phyloP scores from a whole-genome alignment of 1,284 basidiomycete species.

The Vanrija pseudolonga region DNA sequence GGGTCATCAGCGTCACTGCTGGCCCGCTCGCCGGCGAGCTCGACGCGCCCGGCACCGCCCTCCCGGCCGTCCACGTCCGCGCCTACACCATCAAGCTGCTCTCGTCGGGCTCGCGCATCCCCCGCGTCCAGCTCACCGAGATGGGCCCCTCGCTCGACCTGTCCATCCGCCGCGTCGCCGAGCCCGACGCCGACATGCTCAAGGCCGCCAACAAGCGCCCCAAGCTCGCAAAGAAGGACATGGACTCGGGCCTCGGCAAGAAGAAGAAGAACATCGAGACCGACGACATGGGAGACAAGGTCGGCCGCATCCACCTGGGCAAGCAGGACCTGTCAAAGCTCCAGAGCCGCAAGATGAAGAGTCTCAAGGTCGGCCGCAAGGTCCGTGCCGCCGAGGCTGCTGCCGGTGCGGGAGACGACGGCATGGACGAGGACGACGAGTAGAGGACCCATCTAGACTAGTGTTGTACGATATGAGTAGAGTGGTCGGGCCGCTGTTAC shows the following conservation, averaged over 20 bases:
- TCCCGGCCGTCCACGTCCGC: slow-evolving; percentile 84
- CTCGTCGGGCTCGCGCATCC: slow-evolving; percentile 67
- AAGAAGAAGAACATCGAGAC: slow-evolving; percentile 93
- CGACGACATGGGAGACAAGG: slow-evolving; percentile 96
- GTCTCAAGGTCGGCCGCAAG: slow-evolving; percentile 38
- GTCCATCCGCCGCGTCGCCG: slow-evolving; percentile 66
- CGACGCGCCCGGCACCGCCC: slow-evolving; percentile 40
- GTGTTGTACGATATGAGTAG: slow-evolving; percentile 9
- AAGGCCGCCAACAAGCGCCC: slow-evolving; percentile 77
- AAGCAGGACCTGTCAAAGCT: slow-evolving; percentile 83
- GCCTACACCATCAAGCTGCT: slow-evolving; percentile 76
- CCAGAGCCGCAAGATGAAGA: slow-evolving; percentile 58
- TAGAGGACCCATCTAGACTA: slow-evolving; percentile 1
- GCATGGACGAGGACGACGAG: slow-evolving; percentile 15
- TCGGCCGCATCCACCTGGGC: slow-evolving; percentile 83
- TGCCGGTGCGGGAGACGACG: slow-evolving; percentile 15
- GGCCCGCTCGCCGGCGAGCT: slow-evolving; percentile 55
- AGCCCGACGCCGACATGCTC: slow-evolving; percentile 72
- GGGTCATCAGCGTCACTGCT: slow-evolving; percentile 82
- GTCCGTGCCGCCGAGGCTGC: slow-evolving; percentile 17
- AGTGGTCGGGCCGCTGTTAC: too few species aligned
- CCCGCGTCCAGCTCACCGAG: slow-evolving; percentile 74
- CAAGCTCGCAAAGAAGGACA: slow-evolving; percentile 78
- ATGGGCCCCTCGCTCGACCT: slow-evolving; percentile 93
- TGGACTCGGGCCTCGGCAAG: slow-evolving; percentile 83